Conservation (phyloP, 345 rosid species). For the Eucalyptus regnans region DNA sequence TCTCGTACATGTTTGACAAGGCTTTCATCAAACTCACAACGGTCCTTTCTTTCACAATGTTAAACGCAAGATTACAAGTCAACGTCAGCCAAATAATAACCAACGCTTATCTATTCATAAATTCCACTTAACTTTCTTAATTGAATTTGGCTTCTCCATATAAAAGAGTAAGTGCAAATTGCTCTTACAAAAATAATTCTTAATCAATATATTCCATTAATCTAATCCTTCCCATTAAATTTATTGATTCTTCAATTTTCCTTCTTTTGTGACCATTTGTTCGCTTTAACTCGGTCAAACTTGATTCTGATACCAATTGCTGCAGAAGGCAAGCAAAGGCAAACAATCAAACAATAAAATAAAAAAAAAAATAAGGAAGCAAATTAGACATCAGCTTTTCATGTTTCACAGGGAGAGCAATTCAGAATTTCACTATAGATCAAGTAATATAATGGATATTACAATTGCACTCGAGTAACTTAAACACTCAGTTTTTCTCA, state of each 20-base stretch:
- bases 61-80: background rate
- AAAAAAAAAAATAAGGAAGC: background rate
- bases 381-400: background rate
- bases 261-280: background rate
- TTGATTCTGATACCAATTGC: rapidly evolving
- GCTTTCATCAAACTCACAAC: background rate
- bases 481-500: background rate
- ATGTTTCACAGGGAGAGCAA: background rate
- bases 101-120: background rate
- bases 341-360: background rate
- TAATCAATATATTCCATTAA: background rate
- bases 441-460: background rate
- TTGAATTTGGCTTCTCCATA: background rate
- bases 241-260: background rate
- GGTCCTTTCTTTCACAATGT: background rate
- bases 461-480: background rate
- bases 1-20: background rate
- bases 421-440: background rate
- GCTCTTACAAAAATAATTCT: background rate
- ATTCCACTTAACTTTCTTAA: background rate
- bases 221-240: background rate
- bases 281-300: background rate
- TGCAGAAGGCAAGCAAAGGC: background rate
- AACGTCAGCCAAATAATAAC: background rate
- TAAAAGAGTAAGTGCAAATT: background rate